phyloP scores from a whole-genome alignment of 768 basidiomycete genomes.

The Pleurotus salmoneostramineus region DNA sequence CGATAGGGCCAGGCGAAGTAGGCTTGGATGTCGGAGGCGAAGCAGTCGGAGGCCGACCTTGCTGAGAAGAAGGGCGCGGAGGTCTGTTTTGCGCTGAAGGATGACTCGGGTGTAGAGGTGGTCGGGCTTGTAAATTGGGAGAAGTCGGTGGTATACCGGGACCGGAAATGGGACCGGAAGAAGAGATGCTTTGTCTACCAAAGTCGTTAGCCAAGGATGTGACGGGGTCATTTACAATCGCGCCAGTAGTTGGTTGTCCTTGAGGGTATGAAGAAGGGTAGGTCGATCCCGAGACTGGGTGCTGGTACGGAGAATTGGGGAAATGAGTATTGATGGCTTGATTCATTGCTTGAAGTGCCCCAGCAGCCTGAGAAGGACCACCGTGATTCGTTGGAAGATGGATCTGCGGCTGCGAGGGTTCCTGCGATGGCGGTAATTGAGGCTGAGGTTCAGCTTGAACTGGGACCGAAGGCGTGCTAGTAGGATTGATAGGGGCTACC shows the following conservation, averaged over 20 bases:
- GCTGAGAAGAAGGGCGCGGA: neutral
- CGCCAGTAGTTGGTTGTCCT: neutral
- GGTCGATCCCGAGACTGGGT: neutral
- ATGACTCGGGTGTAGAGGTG: slow-evolving; percentile 7
- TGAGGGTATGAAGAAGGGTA: slow-evolving; percentile 3
- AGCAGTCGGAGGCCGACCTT: slow-evolving; percentile 3
- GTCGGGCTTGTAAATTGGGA: neutral
- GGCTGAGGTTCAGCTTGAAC: neutral
- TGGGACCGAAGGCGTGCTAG: neutral
- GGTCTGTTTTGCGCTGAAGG: neutral
- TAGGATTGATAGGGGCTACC: neutral
- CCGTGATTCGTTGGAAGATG: neutral
- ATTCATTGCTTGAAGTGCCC: neutral
- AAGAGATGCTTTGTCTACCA: slow-evolving; percentile 29
- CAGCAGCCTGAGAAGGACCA: neutral
- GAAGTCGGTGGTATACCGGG: slow-evolving; percentile 5
- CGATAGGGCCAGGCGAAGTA: neutral
- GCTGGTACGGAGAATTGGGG: neutral
- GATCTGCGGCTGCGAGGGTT: neutral
- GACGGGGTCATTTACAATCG: slow-evolving; percentile 20
- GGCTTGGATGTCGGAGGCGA: slow-evolving; percentile 2
- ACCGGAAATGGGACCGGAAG: slow-evolving; percentile 8
- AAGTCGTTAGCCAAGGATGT: slow-evolving; percentile 33
- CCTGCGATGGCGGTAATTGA: neutral
- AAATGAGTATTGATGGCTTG: neutral